Evolutionary conservation across 139 green algal genomes (phyloP).

Genomic region (Mesostigma viride): DNA sequence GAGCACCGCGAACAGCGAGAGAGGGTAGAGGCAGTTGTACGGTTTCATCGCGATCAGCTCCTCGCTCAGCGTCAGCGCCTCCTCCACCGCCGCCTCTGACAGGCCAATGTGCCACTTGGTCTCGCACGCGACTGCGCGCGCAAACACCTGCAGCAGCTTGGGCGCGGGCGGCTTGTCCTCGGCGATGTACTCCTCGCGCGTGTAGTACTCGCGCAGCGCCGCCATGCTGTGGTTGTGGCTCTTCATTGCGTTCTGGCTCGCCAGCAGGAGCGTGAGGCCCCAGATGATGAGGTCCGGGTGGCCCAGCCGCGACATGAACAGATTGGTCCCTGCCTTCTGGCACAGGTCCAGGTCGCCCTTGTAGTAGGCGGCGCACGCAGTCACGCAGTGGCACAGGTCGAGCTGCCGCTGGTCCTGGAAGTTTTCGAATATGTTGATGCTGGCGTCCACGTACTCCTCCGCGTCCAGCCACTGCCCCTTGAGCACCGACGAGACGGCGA

Average conservation of each 20-base stretch:
- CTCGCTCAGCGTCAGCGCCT: not conserved
- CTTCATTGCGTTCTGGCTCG: not conserved
- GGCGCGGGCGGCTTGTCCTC: not conserved
- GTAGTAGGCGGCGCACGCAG: not conserved
- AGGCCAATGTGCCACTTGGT: not conserved
- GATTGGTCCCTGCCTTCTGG: not conserved
- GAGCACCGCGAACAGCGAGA: not conserved
- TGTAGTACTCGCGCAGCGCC: not conserved
- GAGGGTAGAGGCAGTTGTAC: not conserved
- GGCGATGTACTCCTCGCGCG: not conserved
- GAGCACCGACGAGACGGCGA: not conserved
- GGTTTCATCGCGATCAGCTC: not conserved
- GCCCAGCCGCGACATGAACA: not conserved
- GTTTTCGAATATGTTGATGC: not conserved
- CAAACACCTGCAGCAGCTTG: not conserved
- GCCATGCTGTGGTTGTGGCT: not conserved
- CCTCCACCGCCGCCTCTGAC: not conserved
- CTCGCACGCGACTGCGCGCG: not conserved
- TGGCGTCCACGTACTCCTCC: not conserved
- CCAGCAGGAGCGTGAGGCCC: not conserved
- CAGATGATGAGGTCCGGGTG: not conserved
- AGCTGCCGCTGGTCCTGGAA: conserved; percentile 1
- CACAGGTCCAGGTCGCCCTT: not conserved
- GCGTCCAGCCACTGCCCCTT: not conserved
- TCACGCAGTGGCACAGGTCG: not conserved